A percentile compares a stretch with the other conserved stretches of the same genome.
Evolutionary conservation across 2,329 filamentous ascomycete genomes (phyloP).

Genomic region (Alternaria infectoria): DNA sequence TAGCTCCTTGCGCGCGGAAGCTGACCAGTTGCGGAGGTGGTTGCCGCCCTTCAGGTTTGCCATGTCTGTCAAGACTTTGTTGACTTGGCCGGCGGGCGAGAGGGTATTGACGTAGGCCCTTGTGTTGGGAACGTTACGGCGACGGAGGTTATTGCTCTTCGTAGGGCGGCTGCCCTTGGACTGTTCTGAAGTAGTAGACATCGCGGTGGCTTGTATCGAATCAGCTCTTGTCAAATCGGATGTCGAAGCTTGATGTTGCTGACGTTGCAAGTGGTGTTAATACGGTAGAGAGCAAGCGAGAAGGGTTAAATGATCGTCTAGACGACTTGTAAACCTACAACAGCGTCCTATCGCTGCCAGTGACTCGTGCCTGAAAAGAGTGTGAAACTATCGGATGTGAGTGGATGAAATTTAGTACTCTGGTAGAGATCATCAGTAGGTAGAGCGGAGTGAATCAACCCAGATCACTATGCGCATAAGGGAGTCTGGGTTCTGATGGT

Average conservation of each 20-base stretch:
- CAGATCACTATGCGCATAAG: not conserved
- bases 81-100: slow-evolving; percentile 4
- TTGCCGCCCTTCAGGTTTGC: slow-evolving; percentile 5
- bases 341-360: not conserved
- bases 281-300: not conserved
- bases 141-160: not conserved
- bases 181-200: not conserved
- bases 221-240: not conserved
- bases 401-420: not conserved
- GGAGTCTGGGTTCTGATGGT: not conserved
- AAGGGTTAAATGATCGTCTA: not conserved
- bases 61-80: slow-evolving; percentile 5
- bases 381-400: not conserved
- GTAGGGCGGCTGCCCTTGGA: not conserved
- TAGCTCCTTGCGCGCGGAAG: slow-evolving; percentile 4
- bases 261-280: not conserved
- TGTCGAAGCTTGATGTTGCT: not conserved
- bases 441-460: not conserved
- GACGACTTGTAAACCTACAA: not conserved
- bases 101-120: not conserved
- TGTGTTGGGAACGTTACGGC: not conserved
- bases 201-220: not conserved
- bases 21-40: slow-evolving; percentile 11
- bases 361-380: not conserved
- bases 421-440: not conserved